Conservation (phyloP, 352 stramenopile species). For the Phytophthora sansomeana region DNA sequence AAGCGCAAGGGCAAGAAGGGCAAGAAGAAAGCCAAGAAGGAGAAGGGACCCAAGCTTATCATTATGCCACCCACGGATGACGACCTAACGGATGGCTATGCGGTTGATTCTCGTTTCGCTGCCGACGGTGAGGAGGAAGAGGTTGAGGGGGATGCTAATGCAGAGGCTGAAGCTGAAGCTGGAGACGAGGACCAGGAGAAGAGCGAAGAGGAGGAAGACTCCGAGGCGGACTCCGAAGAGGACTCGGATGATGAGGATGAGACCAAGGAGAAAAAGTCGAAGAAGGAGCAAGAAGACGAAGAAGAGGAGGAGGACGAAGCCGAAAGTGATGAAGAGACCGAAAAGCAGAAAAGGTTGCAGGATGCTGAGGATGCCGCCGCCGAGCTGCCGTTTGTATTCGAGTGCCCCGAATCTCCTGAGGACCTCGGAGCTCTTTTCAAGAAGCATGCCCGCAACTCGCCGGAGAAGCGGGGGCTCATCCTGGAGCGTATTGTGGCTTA, state of each 20-base stretch:
- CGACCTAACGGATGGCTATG: constrained; percentile 90
- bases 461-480: constrained; percentile 82
- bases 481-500: constrained; percentile 93
- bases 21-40: constrained; percentile 55
- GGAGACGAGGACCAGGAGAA: constrained; percentile 50
- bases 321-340: constrained; percentile 75
- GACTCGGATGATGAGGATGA: constrained; percentile 60
- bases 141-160: constrained; percentile 59
- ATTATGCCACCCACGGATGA: constrained; percentile 89
- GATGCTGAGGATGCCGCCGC: constrained; percentile 63
- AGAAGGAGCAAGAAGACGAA: constrained; percentile 57
- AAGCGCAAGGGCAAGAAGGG: constrained; percentile 59
- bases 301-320: constrained; percentile 45
- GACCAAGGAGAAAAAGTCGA: constrained; percentile 29
- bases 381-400: constrained; percentile 96
- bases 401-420: constrained; percentile 92
- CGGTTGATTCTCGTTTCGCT: constrained; percentile 69
- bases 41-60: constrained; percentile 65
- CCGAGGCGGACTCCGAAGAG: constrained; percentile 50
- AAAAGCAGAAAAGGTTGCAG: constrained; percentile 74
- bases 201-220: constrained; percentile 54
- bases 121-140: constrained; percentile 56
- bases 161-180: constrained; percentile 60
- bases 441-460: constrained; percentile 83
- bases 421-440: constrained; percentile 92